These are phyloP conservation scores for Lentinula sp. DNA, from an alignment of 768 basidiomycete species.

Conservation along the genomic window DNA sequence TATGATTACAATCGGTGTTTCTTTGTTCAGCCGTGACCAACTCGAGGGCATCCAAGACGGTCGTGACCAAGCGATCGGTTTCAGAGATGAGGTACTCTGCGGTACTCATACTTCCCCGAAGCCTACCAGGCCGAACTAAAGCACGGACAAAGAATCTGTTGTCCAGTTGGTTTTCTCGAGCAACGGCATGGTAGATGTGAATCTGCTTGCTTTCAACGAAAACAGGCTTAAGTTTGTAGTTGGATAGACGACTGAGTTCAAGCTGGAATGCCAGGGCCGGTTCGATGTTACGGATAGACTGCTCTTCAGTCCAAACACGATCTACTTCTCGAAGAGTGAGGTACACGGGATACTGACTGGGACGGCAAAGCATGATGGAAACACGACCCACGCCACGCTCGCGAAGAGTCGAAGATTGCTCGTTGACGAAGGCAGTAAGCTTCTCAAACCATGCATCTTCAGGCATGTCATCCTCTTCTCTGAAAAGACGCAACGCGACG, in stretches of 20 bases:
- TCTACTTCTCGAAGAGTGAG: constrained; percentile 73
- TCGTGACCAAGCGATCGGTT: constrained; percentile 93
- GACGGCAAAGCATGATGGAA: constrained; percentile 87
- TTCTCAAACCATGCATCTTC: constrained; percentile 75
- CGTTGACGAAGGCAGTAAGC: constrained; percentile 68
- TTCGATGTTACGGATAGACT: constrained; percentile 96
- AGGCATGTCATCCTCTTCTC: constrained; percentile 68
- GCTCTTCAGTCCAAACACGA: constrained; percentile 84
- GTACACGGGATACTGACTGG: constrained; percentile 89
- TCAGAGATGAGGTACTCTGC: constrained; percentile 99
- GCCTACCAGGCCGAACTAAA: constrained; percentile 90
- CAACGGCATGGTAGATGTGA: constrained; percentile 95
- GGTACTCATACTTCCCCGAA: constrained; percentile 86
- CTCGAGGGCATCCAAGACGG: constrained; percentile 90
- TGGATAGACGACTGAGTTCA: constrained; percentile 91
- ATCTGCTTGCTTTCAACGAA: constrained; percentile 97
- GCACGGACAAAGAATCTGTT: constrained; percentile 98
- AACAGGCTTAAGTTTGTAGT: constrained; percentile 94
- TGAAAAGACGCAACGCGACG: constrained; percentile 85
- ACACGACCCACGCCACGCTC: constrained; percentile 86
- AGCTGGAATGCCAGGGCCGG: constrained; percentile 97
- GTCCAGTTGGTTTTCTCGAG: constrained; percentile 95
- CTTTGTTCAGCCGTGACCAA: constrained; percentile 87
- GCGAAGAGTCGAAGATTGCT: constrained; percentile 51
- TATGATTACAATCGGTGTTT: constrained; percentile 96